Evolutionary conservation across 805 yeast species (phyloP).

Genomic region (Ogataea naganishii): DNA sequence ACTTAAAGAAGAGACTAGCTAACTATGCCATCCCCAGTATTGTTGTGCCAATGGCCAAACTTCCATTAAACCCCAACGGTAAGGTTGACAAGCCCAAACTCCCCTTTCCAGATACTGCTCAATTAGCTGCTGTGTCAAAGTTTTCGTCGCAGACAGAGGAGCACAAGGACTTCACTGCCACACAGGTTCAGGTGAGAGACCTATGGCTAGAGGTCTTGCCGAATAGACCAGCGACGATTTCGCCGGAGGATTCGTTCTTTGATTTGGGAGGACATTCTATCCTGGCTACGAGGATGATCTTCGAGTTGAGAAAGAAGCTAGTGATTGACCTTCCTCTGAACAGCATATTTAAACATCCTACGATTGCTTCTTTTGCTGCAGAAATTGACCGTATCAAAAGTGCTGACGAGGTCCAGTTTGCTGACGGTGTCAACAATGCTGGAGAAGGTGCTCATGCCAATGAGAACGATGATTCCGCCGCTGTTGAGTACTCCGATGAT

Average conservation of each 20-base stretch:
- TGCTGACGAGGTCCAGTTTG: conserved; percentile 39
- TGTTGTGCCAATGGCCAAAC: conserved; percentile 74
- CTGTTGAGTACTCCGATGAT: conserved; percentile 58
- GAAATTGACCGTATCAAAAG: conserved; percentile 54
- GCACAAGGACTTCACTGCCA: conserved; percentile 48
- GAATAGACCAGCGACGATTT: conserved; percentile 67
- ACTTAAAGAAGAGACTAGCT: conserved; percentile 82
- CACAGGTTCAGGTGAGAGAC: conserved; percentile 64
- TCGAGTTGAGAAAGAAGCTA: conserved; percentile 73
- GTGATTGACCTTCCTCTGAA: conserved; percentile 83
- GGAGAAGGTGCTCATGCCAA: conserved; percentile 16
- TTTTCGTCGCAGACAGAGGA: conserved; percentile 34
- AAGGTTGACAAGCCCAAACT: conserved; percentile 95
- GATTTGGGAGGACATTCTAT: conserved; percentile 98
- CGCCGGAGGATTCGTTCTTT: conserved; percentile 82
- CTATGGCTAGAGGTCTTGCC: conserved; percentile 86
- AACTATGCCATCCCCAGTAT: conserved; percentile 89
- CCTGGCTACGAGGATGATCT: conserved; percentile 93
- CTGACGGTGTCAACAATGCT: conserved; percentile 22
- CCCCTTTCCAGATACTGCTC: conserved; percentile 90
- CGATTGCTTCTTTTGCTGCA: conserved; percentile 67
- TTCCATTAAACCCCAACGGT: conserved; percentile 97
- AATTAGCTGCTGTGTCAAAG: conserved; percentile 66
- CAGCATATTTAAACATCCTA: conserved; percentile 82
- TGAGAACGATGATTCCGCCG: conserved; percentile 11